Conservation (phyloP, 2,329 filamentous ascomycete species). For the Colletotrichum sp. region DNA sequence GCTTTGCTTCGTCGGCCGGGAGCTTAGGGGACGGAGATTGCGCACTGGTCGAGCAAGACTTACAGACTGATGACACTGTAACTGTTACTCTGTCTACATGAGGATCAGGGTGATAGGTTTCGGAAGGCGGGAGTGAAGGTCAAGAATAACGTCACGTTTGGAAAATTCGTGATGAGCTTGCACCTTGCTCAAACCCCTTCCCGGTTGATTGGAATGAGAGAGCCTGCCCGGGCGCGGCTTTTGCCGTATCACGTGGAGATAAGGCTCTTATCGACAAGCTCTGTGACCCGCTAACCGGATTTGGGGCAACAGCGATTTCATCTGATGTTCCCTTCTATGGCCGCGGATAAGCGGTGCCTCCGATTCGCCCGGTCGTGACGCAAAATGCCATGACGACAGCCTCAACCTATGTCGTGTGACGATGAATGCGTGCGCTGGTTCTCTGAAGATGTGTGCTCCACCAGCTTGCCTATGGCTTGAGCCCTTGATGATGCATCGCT, state of each 20-base stretch:
- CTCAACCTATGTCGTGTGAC: neutral
- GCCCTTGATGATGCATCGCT: neutral
- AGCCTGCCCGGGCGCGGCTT: neutral
- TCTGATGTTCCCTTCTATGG: neutral
- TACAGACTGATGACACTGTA: constrained; percentile 17
- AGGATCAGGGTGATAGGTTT: neutral
- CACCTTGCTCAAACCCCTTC: constrained; percentile 14
- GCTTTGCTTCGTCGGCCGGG: constrained; percentile 4
- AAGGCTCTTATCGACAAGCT: neutral
- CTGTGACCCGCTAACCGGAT: neutral
- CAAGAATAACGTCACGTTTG: neutral
- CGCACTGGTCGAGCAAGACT: neutral
- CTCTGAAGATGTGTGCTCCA: neutral
- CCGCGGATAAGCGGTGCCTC: neutral
- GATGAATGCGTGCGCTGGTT: neutral
- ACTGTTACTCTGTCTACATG: constrained; percentile 9
- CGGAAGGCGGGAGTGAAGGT: neutral
- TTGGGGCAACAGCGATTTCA: neutral
- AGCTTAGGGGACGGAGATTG: neutral
- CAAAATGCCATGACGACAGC: neutral
- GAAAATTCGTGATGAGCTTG: constrained; percentile 16
- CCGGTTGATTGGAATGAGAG: constrained; percentile 10
- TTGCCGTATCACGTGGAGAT: constrained; percentile 17
- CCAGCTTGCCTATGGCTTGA: neutral
- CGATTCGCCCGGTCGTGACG: neutral